Conservation (phyloP, 2,329 filamentous ascomycete genomes). For the Colletotrichum sp. region DNA sequence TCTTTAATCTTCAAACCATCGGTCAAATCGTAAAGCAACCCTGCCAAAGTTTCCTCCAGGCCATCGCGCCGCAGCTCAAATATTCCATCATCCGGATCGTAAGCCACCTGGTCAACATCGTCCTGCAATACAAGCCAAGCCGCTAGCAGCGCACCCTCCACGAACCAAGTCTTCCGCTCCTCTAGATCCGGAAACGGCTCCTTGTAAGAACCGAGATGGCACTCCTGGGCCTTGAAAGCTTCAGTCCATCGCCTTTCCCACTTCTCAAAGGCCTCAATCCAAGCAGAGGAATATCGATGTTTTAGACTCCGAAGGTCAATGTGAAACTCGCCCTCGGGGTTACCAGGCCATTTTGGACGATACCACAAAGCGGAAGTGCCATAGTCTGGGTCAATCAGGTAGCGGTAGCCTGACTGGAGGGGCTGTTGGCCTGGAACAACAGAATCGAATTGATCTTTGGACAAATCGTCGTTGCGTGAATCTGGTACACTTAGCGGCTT, state of each 20-base stretch:
- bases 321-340: neutral
- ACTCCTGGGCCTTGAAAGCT: neutral
- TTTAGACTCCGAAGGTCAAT: neutral
- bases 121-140: neutral
- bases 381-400: neutral
- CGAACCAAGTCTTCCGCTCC: neutral
- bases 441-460: neutral
- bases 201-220: neutral
- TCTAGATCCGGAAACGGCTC: neutral
- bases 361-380: neutral
- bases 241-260: neutral
- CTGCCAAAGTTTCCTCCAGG: neutral
- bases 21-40: neutral
- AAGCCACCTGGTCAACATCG: neutral
- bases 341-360: neutral
- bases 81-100: neutral
- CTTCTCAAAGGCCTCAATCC: neutral
- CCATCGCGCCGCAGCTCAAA: neutral
- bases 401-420: neutral
- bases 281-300: neutral
- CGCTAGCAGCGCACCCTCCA: neutral
- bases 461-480: too few relatives aligned
- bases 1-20: neutral
- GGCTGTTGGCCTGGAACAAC: neutral
- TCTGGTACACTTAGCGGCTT: too few relatives aligned